These are phyloP conservation scores for Ensete glaucum DNA, from an alignment of 176 grass and related monocot species.

Conservation along the genomic window DNA sequence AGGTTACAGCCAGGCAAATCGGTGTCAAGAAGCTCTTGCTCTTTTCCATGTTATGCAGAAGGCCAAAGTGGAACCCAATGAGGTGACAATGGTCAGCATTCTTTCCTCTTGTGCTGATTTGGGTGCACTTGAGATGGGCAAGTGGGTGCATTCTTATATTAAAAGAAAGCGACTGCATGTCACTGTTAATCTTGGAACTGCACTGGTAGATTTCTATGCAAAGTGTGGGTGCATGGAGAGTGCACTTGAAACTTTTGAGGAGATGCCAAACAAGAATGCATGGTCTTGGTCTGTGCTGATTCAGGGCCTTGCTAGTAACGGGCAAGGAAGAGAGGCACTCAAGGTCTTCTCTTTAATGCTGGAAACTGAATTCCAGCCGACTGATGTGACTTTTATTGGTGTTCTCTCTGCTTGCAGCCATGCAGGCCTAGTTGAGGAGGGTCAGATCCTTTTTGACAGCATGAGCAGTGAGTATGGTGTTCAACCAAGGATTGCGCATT, in stretches of 20 bases:
- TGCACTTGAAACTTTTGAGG: slow-evolving; percentile 12
- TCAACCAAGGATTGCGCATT: slow-evolving; percentile 23
- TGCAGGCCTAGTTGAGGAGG: slow-evolving; percentile 26
- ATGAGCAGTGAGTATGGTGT: slow-evolving; percentile 14
- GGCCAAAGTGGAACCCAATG: slow-evolving; percentile 19
- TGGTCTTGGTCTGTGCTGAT: slow-evolving; percentile 24
- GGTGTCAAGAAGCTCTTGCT: slow-evolving; percentile 14
- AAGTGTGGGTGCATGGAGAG: slow-evolving; percentile 26
- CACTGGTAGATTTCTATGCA: slow-evolving; percentile 22
- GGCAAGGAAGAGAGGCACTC: slow-evolving; percentile 21
- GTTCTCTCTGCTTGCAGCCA: slow-evolving; percentile 34
- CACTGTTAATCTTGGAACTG: slow-evolving; percentile 23
- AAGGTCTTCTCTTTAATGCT: slow-evolving; percentile 19
- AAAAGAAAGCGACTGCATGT: slow-evolving; percentile 15
- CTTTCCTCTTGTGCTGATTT: slow-evolving; percentile 23
- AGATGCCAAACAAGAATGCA: slow-evolving; percentile 16
- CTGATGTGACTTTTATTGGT: slow-evolving; percentile 23
- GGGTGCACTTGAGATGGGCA: slow-evolving; percentile 21
- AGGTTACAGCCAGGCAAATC: slow-evolving; percentile 22
- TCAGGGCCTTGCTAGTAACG: slow-evolving; percentile 21
- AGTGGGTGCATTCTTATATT: slow-evolving; percentile 28
- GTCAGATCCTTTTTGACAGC: slow-evolving; percentile 1
- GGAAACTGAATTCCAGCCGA: slow-evolving; percentile 16
- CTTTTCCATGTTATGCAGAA: slow-evolving; percentile 29
- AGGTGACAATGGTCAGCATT: slow-evolving; percentile 24